Evolutionary conservation across 2,329 filamentous ascomycete species (phyloP).

Genomic region (Aspergillus fischeri): DNA sequence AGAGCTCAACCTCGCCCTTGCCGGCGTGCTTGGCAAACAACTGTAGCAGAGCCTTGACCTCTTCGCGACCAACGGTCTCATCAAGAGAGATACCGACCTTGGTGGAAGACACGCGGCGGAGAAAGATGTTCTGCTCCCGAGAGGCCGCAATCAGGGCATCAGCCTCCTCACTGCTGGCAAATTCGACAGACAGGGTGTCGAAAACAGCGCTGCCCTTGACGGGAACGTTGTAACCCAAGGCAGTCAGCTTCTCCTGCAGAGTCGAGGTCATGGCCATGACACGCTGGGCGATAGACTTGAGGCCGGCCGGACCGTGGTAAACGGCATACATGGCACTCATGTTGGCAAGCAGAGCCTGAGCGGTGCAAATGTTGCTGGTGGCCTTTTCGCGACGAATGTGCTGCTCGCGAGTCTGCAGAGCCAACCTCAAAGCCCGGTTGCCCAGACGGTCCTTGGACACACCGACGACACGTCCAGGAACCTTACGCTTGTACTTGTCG

Average conservation of each 20-base stretch:
- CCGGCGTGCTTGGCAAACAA: slow-evolving; percentile 49
- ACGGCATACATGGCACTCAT: slow-evolving; percentile 94
- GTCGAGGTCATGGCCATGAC: slow-evolving; percentile 68
- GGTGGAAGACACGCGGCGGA: slow-evolving; percentile 58
- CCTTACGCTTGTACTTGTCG: slow-evolving; percentile 90
- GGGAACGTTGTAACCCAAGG: slow-evolving; percentile 61
- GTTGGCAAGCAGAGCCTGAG: slow-evolving; percentile 88
- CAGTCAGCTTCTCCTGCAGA: slow-evolving; percentile 60
- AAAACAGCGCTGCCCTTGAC: slow-evolving; percentile 61
- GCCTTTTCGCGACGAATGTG: slow-evolving; percentile 96
- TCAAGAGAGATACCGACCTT: slow-evolving; percentile 73
- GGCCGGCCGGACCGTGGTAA: slow-evolving; percentile 82
- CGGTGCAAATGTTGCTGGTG: slow-evolving; percentile 95
- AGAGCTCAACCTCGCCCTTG: slow-evolving; percentile 28
- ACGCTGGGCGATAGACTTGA: slow-evolving; percentile 78
- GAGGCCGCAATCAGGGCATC: slow-evolving; percentile 51
- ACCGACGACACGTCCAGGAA: slow-evolving; percentile 84
- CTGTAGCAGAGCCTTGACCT: slow-evolving; percentile 55
- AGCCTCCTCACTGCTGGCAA: slow-evolving; percentile 49
- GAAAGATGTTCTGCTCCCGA: slow-evolving; percentile 52
- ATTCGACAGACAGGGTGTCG: slow-evolving; percentile 71
- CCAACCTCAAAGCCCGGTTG: slow-evolving; percentile 73
- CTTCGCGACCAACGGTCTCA: slow-evolving; percentile 61
- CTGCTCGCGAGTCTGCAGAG: slow-evolving; percentile 90
- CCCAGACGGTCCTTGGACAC: slow-evolving; percentile 88